These are phyloP conservation scores for Conringia planisiliqua DNA, from an alignment of 345 rosid genomes.

Conservation along the genomic window DNA sequence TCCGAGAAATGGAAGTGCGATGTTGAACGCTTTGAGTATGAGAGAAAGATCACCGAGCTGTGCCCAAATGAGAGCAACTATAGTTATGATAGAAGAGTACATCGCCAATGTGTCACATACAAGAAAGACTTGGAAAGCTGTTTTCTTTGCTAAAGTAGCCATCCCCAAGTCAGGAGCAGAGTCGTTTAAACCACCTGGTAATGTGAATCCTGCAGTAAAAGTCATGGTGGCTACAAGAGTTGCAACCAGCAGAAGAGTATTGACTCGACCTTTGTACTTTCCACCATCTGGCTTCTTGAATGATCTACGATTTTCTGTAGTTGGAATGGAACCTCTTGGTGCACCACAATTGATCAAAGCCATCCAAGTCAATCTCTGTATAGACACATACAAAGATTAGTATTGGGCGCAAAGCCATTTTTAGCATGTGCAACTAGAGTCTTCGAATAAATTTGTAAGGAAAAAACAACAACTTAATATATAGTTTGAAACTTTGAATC, in stretches of 20 bases:
- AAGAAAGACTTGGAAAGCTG: not conserved
- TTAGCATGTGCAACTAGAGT: too few species aligned
- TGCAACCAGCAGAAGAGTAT: constrained; percentile 12
- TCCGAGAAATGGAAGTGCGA: not conserved
- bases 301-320: not conserved
- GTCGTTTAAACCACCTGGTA: constrained; percentile 1
- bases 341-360: not conserved
- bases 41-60: not conserved
- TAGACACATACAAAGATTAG: not conserved
- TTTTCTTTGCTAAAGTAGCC: not conserved
- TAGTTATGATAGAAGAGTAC: not conserved
- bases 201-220: constrained; percentile 16
- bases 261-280: constrained; percentile 10
- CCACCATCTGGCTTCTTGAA: not conserved
- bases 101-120: constrained; percentile 20
- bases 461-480: too few species aligned
- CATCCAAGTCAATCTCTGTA: constrained; percentile 17
- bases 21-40: not conserved
- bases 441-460: too few species aligned
- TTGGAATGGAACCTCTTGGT: not conserved
- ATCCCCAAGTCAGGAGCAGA: not conserved
- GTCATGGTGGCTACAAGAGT: constrained; percentile 27
- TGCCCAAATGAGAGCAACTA: not conserved
- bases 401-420: not conserved
- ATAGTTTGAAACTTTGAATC: too few species aligned